Evolutionary conservation across 2,329 filamentous ascomycete species (phyloP).

Genomic region (Colletotrichum brevisporum): DNA sequence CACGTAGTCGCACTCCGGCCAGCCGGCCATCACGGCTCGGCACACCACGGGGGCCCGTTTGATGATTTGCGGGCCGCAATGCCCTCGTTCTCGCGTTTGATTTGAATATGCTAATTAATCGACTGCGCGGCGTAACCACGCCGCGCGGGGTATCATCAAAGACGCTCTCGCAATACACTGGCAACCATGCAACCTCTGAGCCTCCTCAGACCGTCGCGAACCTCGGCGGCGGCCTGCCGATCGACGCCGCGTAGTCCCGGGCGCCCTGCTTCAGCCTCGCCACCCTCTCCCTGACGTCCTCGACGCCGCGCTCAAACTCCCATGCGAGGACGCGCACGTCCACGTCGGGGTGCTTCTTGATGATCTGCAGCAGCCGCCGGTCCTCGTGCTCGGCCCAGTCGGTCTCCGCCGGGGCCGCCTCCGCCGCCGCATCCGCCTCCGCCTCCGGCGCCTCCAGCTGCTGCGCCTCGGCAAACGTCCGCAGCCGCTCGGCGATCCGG

Average conservation of each 20-base stretch:
- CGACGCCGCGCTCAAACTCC: constrained; percentile 15
- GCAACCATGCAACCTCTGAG: neutral
- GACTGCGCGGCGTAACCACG: neutral
- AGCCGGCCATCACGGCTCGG: too few relatives aligned
- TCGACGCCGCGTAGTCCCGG: constrained; percentile 12
- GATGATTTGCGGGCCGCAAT: constrained; percentile 1
- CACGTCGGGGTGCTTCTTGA: neutral
- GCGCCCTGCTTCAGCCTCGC: constrained; percentile 27
- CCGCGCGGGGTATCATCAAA: constrained; percentile 32
- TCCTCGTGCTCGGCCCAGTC: constrained; percentile 21
- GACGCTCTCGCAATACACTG: neutral
- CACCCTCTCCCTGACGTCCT: constrained; percentile 24
- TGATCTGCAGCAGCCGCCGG: constrained; percentile 12
- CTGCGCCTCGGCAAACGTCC: neutral
- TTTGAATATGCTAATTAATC: constrained; percentile 1
- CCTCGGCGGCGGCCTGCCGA: constrained; percentile 15
- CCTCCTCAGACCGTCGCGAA: constrained; percentile 15
- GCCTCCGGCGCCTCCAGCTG: constrained; percentile 2
- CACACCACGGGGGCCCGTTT: neutral
- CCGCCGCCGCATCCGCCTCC: neutral
- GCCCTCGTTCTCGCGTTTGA: neutral
- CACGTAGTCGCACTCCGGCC: constrained; percentile 30
- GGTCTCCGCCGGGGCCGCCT: neutral
- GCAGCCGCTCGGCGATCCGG: constrained; percentile 8
- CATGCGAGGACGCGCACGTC: constrained; percentile 1